Conservation (phyloP, 2,329 filamentous ascomycete species). For the Diplodia sapinea region DNA sequence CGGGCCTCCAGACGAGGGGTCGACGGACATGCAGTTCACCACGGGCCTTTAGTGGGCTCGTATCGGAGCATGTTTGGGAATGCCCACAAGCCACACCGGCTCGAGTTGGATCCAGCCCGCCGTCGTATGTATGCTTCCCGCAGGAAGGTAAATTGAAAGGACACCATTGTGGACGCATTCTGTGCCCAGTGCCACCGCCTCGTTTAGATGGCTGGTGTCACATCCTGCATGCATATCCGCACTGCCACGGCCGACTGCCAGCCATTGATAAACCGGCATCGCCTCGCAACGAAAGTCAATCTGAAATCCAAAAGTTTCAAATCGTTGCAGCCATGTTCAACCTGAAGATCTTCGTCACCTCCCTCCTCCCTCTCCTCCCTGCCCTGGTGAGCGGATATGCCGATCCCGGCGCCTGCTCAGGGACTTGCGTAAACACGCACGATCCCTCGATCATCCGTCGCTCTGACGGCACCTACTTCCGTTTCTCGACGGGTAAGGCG, state of each 20-base stretch:
- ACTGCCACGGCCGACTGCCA: neutral
- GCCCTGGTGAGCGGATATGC: conserved; percentile 42
- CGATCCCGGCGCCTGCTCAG: conserved; percentile 49
- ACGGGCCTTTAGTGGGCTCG: conserved; percentile 14
- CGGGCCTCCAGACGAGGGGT: conserved; percentile 3
- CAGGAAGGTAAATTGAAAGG: conserved; percentile 15
- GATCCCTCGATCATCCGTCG: conserved; percentile 59
- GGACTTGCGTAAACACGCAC: conserved; percentile 53
- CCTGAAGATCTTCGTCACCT: conserved; percentile 8
- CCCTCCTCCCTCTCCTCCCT: conserved; percentile 2
- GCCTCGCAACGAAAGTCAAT: neutral
- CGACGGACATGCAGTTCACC: conserved; percentile 15
- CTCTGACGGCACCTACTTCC: conserved; percentile 58
- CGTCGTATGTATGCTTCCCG: neutral
- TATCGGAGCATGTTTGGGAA: conserved; percentile 7
- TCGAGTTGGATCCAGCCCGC: neutral
- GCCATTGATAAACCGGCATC: conserved; percentile 5
- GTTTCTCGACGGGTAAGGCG: conserved; percentile 54
- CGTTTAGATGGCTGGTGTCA: conserved; percentile 6
- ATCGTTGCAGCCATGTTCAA: conserved; percentile 11
- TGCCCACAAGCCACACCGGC: conserved; percentile 6
- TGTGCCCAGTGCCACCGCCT: conserved; percentile 9
- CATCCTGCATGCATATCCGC: neutral
- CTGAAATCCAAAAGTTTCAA: neutral
- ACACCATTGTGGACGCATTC: neutral